These are phyloP conservation scores for Sergeia podlipaevii DNA, from an alignment of 208 protist genomes.

Conservation along the genomic window DNA sequence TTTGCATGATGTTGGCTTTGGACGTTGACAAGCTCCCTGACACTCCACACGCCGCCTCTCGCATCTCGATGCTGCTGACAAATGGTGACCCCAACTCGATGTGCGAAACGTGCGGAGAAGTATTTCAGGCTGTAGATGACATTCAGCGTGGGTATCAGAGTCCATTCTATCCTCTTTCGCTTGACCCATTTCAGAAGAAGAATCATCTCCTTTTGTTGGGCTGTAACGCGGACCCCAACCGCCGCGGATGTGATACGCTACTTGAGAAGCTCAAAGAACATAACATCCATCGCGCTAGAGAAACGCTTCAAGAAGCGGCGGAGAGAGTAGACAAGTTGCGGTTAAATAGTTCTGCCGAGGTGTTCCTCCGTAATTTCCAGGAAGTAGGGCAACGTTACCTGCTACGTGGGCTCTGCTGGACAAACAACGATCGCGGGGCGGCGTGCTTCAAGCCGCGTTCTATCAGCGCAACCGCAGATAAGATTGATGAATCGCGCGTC, in stretches of 20 bases:
- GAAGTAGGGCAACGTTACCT: slow-evolving; percentile 7
- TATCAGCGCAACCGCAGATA: no score
- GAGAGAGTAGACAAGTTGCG: no score
- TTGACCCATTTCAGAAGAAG: slow-evolving; percentile 13
- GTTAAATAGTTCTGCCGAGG: no score
- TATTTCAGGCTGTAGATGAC: slow-evolving; percentile 26
- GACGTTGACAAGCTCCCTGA: not conserved
- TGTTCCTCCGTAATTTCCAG: slow-evolving; percentile 16
- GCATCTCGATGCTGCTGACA: not conserved
- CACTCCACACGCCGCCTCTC: not conserved
- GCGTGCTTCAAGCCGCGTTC: no score
- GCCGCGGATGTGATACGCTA: slow-evolving; percentile 27
- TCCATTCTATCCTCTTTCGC: not conserved
- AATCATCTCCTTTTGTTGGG: slow-evolving; percentile 13
- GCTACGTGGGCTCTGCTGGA: slow-evolving; percentile 16
- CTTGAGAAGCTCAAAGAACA: slow-evolving; percentile 19
- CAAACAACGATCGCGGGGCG: no score
- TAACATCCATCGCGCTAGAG: no score
- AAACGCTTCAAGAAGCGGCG: no score
- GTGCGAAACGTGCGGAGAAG: slow-evolving; percentile 26
- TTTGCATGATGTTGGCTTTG: not conserved
- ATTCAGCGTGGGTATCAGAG: slow-evolving; percentile 7
- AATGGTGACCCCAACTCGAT: not conserved
- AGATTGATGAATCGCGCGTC: slow-evolving; percentile 11
- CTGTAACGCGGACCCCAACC: slow-evolving; percentile 7